Conservation (phyloP, 441 rosid genomes). For the Mallotus repandus region DNA sequence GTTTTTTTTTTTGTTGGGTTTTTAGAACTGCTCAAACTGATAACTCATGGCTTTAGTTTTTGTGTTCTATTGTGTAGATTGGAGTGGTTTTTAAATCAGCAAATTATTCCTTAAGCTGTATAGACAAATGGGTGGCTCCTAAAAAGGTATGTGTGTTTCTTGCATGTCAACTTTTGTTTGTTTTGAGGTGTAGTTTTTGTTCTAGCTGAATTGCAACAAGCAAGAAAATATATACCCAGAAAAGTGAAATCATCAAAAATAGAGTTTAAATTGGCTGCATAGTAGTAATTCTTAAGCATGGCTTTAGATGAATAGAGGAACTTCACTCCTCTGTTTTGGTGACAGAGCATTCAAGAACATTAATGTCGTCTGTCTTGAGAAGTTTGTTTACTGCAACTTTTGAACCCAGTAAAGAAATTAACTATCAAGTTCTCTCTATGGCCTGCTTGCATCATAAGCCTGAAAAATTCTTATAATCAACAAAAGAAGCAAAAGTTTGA, state of each 20-base stretch:
- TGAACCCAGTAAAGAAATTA: not conserved
- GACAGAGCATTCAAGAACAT: not conserved
- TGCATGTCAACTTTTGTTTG: not conserved
- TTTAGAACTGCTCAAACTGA: too few relatives aligned
- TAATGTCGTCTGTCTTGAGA: not conserved
- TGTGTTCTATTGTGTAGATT: constrained; percentile 30
- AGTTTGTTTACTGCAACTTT: not conserved
- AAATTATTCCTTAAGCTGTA: constrained; percentile 35
- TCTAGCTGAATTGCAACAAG: not conserved
- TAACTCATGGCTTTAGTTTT: not conserved
- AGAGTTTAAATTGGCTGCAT: not conserved
- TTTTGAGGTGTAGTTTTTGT: not conserved
- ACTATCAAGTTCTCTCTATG: not conserved
- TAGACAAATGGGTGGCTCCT: constrained; percentile 77
- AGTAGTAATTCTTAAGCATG: too few relatives aligned
- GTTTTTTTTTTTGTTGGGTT: too few relatives aligned
- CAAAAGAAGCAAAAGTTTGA: not conserved
- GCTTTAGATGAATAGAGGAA: not conserved
- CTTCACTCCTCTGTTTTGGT: not conserved
- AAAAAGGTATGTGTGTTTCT: constrained; percentile 40
- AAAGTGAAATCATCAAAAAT: not conserved
- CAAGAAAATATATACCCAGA: not conserved
- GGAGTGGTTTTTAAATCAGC: constrained; percentile 67
- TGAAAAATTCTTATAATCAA: not conserved
- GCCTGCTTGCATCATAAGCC: not conserved